Conservation (phyloP, 2,329 filamentous ascomycete genomes). For the Neodidymelliopsis sp. region DNA sequence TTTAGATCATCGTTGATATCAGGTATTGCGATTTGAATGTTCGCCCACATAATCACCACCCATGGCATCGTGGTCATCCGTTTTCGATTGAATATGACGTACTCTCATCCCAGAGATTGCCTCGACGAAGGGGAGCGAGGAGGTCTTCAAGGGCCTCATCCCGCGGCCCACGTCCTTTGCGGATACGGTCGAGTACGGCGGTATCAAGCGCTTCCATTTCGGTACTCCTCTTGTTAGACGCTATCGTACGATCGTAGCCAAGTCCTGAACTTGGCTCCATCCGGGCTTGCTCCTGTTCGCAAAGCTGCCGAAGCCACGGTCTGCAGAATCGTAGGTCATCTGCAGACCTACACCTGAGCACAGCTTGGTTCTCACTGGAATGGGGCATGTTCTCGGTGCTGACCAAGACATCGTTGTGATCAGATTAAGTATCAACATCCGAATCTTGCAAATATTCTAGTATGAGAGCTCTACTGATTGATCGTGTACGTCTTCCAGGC, state of each 20-base stretch:
- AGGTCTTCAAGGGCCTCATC: slow-evolving; percentile 26
- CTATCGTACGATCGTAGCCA: neutral
- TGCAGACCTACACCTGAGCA: neutral
- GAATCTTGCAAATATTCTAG: neutral
- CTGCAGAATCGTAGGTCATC: neutral
- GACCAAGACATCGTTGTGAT: slow-evolving; percentile 8
- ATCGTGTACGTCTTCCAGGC: neutral
- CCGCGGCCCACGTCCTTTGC: slow-evolving; percentile 19
- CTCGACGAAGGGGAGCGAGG: slow-evolving; percentile 15
- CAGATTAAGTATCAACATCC: neutral
- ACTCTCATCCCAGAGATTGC: too few relatives aligned
- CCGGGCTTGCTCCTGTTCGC: slow-evolving; percentile 11
- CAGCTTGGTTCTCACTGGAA: neutral
- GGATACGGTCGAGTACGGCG: slow-evolving; percentile 24
- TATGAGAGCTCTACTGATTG: slow-evolving; percentile 2
- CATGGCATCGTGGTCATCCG: too few relatives aligned
- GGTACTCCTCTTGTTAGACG: neutral
- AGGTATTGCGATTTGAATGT: slow-evolving; percentile 21
- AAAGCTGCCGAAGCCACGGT: slow-evolving; percentile 17
- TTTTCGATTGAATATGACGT: neutral
- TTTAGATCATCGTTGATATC: slow-evolving; percentile 28
- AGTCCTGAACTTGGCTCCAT: slow-evolving; percentile 17
- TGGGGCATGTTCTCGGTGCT: slow-evolving; percentile 4
- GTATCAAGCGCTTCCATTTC: slow-evolving; percentile 23
- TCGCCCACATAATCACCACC: slow-evolving; percentile 29